Conservation (phyloP, 148 eudicot species). For the Limonium bicolor region DNA sequence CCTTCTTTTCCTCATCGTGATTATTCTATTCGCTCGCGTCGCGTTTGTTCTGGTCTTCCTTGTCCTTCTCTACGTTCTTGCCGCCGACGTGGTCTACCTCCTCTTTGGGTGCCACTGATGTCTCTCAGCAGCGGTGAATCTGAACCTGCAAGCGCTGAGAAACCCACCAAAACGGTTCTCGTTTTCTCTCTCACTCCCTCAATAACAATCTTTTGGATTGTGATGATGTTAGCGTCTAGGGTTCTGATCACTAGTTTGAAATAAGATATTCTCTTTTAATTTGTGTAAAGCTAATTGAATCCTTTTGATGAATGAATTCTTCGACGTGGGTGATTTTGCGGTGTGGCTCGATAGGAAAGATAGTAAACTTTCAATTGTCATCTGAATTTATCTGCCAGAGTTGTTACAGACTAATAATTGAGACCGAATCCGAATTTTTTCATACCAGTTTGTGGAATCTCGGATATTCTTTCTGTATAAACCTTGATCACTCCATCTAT, state of each 20-base stretch:
- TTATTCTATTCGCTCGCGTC: slow-evolving; percentile 19
- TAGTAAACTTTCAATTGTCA: no score
- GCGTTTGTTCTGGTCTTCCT: slow-evolving; percentile 20
- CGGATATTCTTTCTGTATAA: background rate
- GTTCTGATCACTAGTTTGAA: background rate
- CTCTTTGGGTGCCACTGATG: slow-evolving; percentile 24
- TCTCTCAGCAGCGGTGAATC: slow-evolving; percentile 6
- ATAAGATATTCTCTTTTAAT: background rate
- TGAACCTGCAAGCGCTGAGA: slow-evolving; percentile 4
- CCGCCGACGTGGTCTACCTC: slow-evolving; percentile 28
- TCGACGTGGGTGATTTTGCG: background rate
- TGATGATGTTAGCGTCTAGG: background rate
- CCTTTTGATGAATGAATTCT: background rate
- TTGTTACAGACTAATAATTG: no score
- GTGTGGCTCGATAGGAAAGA: background rate
- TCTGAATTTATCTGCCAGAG: no score
- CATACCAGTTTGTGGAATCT: background rate
- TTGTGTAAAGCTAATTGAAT: background rate
- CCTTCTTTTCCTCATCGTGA: slow-evolving; percentile 16
- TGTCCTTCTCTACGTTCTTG: slow-evolving; percentile 24
- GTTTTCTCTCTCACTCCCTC: background rate
- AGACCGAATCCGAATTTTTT: no score
- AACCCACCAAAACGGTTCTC: slow-evolving; percentile 22
- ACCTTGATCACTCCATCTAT: background rate
- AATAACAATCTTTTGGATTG: background rate